These are phyloP conservation scores for Trichoderma pleuroti DNA, from an alignment of 2,329 filamentous ascomycete species.

Conservation along the genomic window DNA sequence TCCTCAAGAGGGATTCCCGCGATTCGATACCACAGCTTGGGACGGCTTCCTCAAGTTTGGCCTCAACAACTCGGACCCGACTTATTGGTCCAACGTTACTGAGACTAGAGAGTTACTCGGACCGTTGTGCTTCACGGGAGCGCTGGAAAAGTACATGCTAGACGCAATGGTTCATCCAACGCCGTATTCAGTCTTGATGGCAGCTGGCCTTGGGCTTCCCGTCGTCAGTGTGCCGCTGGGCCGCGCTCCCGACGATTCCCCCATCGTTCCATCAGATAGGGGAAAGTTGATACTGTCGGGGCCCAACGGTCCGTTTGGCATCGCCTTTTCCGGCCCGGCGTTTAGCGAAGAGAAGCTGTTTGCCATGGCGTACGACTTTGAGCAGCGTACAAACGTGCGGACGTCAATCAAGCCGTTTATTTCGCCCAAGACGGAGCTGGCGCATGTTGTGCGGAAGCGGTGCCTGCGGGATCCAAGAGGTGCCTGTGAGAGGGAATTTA, in stretches of 20 bases:
- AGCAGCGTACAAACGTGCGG: slow-evolving; percentile 50
- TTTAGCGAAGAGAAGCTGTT: slow-evolving; percentile 62
- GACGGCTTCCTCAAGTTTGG: not conserved
- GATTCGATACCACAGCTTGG: not conserved
- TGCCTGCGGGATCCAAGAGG: not conserved
- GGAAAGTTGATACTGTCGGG: slow-evolving; percentile 51
- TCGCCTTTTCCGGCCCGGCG: slow-evolving; percentile 58
- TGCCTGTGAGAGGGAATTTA: not conserved
- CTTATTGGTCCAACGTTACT: slow-evolving; percentile 5
- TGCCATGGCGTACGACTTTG: slow-evolving; percentile 64
- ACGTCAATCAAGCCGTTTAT: slow-evolving; percentile 29
- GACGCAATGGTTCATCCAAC: not conserved
- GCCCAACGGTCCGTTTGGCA: slow-evolving; percentile 57
- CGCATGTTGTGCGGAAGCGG: slow-evolving; percentile 22
- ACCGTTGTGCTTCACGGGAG: not conserved
- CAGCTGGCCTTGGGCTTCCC: not conserved
- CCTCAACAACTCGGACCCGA: not conserved
- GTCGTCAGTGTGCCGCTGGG: slow-evolving; percentile 1
- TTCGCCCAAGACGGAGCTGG: slow-evolving; percentile 31
- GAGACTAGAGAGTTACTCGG: not conserved
- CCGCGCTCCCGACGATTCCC: not conserved
- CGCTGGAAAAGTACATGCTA: not conserved
- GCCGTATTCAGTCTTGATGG: not conserved
- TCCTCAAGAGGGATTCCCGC: not conserved
- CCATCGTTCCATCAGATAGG: slow-evolving; percentile 41